phyloP scores from a whole-genome alignment of 495 filamentous ascomycete genomes.

The Penicillium canariense region DNA sequence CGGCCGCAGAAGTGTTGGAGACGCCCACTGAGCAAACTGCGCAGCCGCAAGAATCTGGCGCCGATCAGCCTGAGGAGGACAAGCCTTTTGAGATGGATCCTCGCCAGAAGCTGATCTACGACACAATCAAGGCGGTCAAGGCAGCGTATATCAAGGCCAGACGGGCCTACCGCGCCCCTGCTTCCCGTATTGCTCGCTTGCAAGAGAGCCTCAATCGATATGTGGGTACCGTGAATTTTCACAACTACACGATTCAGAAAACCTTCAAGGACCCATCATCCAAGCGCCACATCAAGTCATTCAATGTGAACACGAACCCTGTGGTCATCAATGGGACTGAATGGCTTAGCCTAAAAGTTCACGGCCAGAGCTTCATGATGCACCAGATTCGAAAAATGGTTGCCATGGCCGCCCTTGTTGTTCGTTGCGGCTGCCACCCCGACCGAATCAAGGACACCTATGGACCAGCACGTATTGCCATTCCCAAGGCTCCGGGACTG shows the following conservation, averaged over 20 bases:
- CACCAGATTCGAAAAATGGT: slow-evolving; percentile 99
- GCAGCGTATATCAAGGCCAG: slow-evolving; percentile 74
- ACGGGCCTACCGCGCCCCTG: slow-evolving; percentile 74
- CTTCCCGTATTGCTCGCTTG: slow-evolving; percentile 65
- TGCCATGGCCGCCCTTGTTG: slow-evolving; percentile 79
- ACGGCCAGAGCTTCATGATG: slow-evolving; percentile 99
- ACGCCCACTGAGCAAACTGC: neutral
- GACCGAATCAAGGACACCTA: slow-evolving; percentile 68
- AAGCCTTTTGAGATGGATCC: slow-evolving; percentile 25
- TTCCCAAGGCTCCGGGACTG: slow-evolving; percentile 89
- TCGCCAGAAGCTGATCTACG: slow-evolving; percentile 42
- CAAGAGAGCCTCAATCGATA: slow-evolving; percentile 69
- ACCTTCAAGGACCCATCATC: slow-evolving; percentile 71
- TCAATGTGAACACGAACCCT: slow-evolving; percentile 66
- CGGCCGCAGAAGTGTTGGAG: neutral
- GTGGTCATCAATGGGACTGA: slow-evolving; percentile 86
- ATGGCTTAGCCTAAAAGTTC: slow-evolving; percentile 93
- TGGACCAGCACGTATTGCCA: slow-evolving; percentile 63
- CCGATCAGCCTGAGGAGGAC: slow-evolving; percentile 4
- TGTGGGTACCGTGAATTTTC: slow-evolving; percentile 81
- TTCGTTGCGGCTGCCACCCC: slow-evolving; percentile 72
- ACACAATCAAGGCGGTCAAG: slow-evolving; percentile 72
- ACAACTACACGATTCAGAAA: slow-evolving; percentile 96
- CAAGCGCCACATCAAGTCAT: slow-evolving; percentile 86
- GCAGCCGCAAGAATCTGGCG: neutral